These are phyloP conservation scores for Lophiotrema nucula DNA, from an alignment of 495 filamentous ascomycete species.

Conservation along the genomic window DNA sequence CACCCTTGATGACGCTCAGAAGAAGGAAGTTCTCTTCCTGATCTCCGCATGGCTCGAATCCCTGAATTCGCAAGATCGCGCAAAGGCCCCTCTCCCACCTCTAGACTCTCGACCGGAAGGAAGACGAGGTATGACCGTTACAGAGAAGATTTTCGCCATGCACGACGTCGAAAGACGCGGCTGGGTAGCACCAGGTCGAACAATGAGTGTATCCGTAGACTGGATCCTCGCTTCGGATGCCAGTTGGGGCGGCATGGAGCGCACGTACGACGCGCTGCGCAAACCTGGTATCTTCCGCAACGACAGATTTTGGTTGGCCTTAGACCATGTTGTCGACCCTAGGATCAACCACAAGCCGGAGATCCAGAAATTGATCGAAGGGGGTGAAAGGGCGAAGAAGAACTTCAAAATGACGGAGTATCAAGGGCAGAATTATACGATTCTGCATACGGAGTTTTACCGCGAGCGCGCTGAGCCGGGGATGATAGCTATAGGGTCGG, in stretches of 20 bases:
- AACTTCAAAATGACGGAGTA: constrained; percentile 50
- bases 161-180: constrained; percentile 42
- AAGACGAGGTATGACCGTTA: constrained; percentile 44
- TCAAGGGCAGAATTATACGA: constrained; percentile 50
- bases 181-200: constrained; percentile 41
- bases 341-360: constrained; percentile 40
- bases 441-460: constrained; percentile 51
- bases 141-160: constrained; percentile 47
- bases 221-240: constrained; percentile 48
- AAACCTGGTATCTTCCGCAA: constrained; percentile 48
- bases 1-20: constrained; percentile 4
- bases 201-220: constrained; percentile 46
- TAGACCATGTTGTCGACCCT: constrained; percentile 50
- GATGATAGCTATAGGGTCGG: constrained; percentile 48
- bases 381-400: constrained; percentile 39
- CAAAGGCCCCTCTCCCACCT: constrained; percentile 13
- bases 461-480: constrained; percentile 49
- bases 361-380: constrained; percentile 41
- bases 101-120: constrained; percentile 30
- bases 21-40: constrained; percentile 36
- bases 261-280: constrained; percentile 40
- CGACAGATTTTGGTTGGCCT: constrained; percentile 51
- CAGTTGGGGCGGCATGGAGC: constrained; percentile 48
- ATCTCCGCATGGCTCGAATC: constrained; percentile 43
- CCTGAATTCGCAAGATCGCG: constrained; percentile 43